Evolutionary conservation across 2,329 filamentous ascomycete species (phyloP).

Genomic region (Fusarium hainanense): DNA sequence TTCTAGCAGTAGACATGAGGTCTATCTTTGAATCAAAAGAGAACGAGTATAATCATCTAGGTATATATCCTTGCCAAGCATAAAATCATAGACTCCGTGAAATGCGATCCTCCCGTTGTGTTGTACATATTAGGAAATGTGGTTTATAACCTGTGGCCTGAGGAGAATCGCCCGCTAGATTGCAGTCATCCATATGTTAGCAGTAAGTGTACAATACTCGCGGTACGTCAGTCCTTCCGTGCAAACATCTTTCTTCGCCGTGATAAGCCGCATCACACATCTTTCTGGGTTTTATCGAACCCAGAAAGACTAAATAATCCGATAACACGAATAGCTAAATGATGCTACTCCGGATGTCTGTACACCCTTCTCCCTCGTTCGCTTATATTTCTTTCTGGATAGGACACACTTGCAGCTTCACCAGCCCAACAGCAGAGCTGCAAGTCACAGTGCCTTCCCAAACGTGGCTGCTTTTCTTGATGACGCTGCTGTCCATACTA

Average conservation of each 20-base stretch:
- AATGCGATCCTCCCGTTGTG: background rate
- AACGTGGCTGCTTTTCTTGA: constrained; percentile 22
- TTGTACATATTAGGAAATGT: background rate
- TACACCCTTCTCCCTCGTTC: background rate
- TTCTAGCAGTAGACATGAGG: constrained; percentile 8
- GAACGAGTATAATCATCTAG: constrained; percentile 19
- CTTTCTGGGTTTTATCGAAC: background rate
- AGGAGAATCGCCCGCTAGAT: background rate
- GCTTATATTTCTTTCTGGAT: constrained; percentile 28
- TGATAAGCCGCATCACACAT: constrained; percentile 1
- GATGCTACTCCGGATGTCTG: background rate
- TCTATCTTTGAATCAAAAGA: constrained; percentile 12
- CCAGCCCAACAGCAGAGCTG: constrained; percentile 1
- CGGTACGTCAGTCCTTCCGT: constrained; percentile 2
- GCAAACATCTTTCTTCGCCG: constrained; percentile 14
- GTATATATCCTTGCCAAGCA: constrained; percentile 1
- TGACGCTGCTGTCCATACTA: constrained; percentile 43
- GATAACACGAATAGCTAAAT: background rate
- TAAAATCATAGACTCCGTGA: background rate
- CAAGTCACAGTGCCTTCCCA: constrained; percentile 36
- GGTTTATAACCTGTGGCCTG: background rate
- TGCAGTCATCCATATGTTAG: background rate
- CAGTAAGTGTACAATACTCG: background rate
- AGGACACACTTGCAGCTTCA: constrained; percentile 39
- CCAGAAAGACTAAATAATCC: background rate